These are phyloP conservation scores for Komagataella ulmi DNA, from an alignment of 805 yeast species.

Conservation along the genomic window DNA sequence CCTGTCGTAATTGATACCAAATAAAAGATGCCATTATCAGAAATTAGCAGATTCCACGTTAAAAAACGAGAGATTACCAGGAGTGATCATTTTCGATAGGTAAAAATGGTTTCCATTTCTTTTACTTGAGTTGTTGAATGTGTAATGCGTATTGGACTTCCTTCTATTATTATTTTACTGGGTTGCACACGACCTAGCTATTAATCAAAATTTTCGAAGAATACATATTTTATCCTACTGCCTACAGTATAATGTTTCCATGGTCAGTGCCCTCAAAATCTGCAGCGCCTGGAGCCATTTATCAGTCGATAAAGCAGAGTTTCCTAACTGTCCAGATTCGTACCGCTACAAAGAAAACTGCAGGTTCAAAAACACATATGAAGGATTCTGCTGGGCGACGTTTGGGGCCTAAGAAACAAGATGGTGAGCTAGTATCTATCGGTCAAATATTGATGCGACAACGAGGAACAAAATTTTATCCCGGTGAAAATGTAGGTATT, in stretches of 20 bases:
- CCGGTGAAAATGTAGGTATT: conserved; percentile 83
- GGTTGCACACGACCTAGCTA: neutral
- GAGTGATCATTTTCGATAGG: neutral
- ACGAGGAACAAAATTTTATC: conserved; percentile 88
- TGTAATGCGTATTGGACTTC: neutral
- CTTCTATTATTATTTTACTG: neutral
- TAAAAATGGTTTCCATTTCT: neutral
- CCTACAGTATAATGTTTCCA: neutral
- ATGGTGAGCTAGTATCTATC: conserved; percentile 60
- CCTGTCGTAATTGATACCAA: neutral
- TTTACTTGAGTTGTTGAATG: neutral
- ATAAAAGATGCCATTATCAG: neutral
- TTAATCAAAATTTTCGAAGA: too few species aligned
- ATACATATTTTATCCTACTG: neutral
- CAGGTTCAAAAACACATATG: conserved; percentile 90
- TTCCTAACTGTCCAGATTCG: conserved; percentile 36
- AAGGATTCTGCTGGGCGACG: conserved; percentile 93
- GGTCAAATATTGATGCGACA: conserved; percentile 90
- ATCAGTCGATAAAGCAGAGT: neutral
- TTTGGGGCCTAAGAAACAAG: conserved; percentile 80
- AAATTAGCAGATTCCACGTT: neutral
- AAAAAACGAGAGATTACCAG: neutral
- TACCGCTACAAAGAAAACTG: conserved; percentile 86
- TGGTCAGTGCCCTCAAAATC: neutral
- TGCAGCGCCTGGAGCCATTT: neutral